These are phyloP conservation scores for Pistacia atlantica DNA, from an alignment of 345 rosid genomes.

Conservation along the genomic window DNA sequence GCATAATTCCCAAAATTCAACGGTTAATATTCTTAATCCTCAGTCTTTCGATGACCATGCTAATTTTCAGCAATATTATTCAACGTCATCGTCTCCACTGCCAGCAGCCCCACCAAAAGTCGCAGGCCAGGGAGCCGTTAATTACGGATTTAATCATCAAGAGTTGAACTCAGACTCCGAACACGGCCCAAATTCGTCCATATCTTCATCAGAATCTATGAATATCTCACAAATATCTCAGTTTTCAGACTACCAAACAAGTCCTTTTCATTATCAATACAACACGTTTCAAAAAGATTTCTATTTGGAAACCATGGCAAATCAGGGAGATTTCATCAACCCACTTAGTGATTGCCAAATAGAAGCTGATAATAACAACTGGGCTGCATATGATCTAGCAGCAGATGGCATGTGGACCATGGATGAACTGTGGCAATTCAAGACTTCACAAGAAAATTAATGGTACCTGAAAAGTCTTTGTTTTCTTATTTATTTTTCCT, in stretches of 20 bases:
- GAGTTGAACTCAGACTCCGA: slow-evolving; percentile 42
- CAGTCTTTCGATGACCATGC: slow-evolving; percentile 5
- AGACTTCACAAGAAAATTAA: slow-evolving; percentile 20
- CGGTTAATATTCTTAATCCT: slow-evolving; percentile 12
- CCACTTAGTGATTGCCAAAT: slow-evolving; percentile 20
- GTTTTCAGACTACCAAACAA: slow-evolving; percentile 27
- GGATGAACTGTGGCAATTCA: slow-evolving; percentile 40
- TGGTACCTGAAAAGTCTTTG: neutral
- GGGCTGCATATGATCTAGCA: slow-evolving; percentile 33
- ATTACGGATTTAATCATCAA: slow-evolving; percentile 6
- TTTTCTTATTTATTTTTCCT: no score
- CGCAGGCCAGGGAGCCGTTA: neutral
- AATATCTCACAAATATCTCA: slow-evolving; percentile 23
- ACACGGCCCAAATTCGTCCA: slow-evolving; percentile 24
- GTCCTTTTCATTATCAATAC: slow-evolving; percentile 10
- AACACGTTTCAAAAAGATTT: slow-evolving; percentile 17
- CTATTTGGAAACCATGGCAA: neutral
- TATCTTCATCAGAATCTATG: slow-evolving; percentile 34
- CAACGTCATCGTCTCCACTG: neutral
- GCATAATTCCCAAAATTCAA: neutral
- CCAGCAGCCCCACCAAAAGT: slow-evolving; percentile 2
- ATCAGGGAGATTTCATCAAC: slow-evolving; percentile 15
- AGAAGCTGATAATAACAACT: slow-evolving; percentile 21
- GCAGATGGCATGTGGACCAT: slow-evolving; percentile 40
- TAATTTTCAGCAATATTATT: neutral